These are phyloP conservation scores for Cetradonia linearis DNA, from an alignment of 495 filamentous ascomycete genomes.

Conservation along the genomic window DNA sequence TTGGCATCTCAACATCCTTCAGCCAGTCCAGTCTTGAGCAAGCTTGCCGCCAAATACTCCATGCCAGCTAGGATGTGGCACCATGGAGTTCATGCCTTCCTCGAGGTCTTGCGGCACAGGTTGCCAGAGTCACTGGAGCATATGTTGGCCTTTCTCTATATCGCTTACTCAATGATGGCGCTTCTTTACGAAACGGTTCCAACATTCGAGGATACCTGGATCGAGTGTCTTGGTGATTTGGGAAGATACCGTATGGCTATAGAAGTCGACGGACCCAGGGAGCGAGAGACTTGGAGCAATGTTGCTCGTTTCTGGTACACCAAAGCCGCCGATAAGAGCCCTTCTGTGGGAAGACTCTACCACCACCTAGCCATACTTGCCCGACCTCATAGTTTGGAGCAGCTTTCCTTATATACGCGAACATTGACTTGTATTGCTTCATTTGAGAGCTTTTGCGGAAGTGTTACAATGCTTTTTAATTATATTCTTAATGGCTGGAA, in stretches of 20 bases:
- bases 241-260: constrained; percentile 43
- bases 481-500: no score
- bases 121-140: constrained; percentile 38
- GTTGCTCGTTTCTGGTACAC: constrained; percentile 73
- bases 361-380: constrained; percentile 80
- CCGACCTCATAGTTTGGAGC: constrained; percentile 58
- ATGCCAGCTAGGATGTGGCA: constrained; percentile 45
- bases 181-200: constrained; percentile 32
- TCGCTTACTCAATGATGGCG: constrained; percentile 36
- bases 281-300: constrained; percentile 65
- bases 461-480: background rate
- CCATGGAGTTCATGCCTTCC: constrained; percentile 40
- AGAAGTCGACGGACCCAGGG: constrained; percentile 41
- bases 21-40: constrained; percentile 30
- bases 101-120: constrained; percentile 36
- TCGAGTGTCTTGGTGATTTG: constrained; percentile 56
- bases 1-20: constrained; percentile 31
- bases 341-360: constrained; percentile 61
- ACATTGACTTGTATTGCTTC: background rate
- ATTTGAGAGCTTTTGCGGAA: background rate
- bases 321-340: constrained; percentile 59
- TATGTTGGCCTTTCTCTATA: constrained; percentile 42
- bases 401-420: constrained; percentile 58
- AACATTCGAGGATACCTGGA: constrained; percentile 72
- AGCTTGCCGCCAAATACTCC: constrained; percentile 32